Base-by-base conservation (phyloP, 2,329 filamentous ascomycete species). In the Pseudogymnoascus sp. region DNA sequence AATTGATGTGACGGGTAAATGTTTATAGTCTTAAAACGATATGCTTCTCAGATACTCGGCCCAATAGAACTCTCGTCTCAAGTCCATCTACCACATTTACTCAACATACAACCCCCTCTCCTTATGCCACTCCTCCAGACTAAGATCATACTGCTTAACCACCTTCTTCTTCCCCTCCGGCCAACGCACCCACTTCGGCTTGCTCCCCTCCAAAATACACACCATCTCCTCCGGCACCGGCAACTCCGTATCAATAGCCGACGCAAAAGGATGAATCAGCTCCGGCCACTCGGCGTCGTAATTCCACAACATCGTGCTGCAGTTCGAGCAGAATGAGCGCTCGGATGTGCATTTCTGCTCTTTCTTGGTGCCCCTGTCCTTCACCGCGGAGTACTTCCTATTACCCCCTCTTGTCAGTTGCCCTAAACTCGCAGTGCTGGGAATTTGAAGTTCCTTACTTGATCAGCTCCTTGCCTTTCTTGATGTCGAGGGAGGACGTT, bases 191-290 rank as follows among this genome's bases (percentile, higher is more conserved):
- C 75, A 79, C 5, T 67, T 67, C 11, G 77, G 76, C 67, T 78
- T 79, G 22, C 75, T 78, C 41, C 69, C 66, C 11, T 64, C 72
- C 70, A 74, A 72, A 28, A 78, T 69, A 65, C 77, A 79, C 32
- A 77, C 73, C 76, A 79, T 78, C 66, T 77, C 74, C 22, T 76
- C 73, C 1, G 76, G 75, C 34, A 69, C 70, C 0, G 75, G 74
- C 61, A 79, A 61, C 30, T 77, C 74, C 4, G 75, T 77, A 67
- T 79, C 77, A 64, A 79, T 78, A 18, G 77, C 77, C 7, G 76
- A 75, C 4, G 77, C 76, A 69, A 79, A 79, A 1, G 76, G 78
- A 66, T 79, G 77, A 58, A 78, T 77, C 59, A 79, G 60, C 63
- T 79, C 76, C 0, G 76, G 77, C 76, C 76, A 79, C 14, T 74